Evolutionary conservation across 192 early-diverging fungal species (phyloP).

Genomic region (Entomortierella beljakovae): DNA sequence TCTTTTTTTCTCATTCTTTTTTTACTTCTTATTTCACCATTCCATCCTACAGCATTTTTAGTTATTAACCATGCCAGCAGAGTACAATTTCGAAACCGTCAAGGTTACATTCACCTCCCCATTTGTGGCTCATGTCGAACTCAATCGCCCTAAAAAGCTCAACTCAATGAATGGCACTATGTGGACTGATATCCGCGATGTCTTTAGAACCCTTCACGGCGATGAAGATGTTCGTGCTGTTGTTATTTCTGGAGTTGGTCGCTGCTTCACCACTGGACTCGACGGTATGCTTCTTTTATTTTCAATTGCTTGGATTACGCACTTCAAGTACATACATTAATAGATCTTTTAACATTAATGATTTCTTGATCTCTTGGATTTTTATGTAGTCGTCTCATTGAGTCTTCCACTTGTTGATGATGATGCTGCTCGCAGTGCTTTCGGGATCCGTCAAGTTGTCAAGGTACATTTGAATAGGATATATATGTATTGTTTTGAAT

Average conservation of each 20-base stretch:
- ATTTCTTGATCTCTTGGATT: neutral
- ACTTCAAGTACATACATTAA: neutral
- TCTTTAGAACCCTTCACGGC: constrained; percentile 33
- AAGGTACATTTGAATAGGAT: constrained; percentile 25
- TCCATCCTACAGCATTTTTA: too few relatives aligned
- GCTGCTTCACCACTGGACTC: constrained; percentile 91
- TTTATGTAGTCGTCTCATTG: constrained; percentile 36
- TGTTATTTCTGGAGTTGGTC: constrained; percentile 79
- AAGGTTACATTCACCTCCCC: constrained; percentile 66
- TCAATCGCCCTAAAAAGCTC: constrained; percentile 85
- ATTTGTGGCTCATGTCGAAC: constrained; percentile 81
- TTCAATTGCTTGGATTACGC: neutral
- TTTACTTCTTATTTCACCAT: neutral
- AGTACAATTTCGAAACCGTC: constrained; percentile 72
- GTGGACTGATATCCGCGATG: constrained; percentile 37
- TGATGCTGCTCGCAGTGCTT: constrained; percentile 52
- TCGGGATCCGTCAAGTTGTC: constrained; percentile 52
- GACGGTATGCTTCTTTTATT: constrained; percentile 70
- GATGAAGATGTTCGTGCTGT: constrained; percentile 81
- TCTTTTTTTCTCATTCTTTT: neutral
- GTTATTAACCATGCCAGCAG: constrained; percentile 32
- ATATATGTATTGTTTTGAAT: too few relatives aligned
- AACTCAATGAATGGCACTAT: constrained; percentile 80
- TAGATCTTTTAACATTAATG: neutral
- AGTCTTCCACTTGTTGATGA: constrained; percentile 38